Evolutionary conservation across 1,139 yeast species (phyloP).

Genomic region (Blastobotrys niveus): DNA sequence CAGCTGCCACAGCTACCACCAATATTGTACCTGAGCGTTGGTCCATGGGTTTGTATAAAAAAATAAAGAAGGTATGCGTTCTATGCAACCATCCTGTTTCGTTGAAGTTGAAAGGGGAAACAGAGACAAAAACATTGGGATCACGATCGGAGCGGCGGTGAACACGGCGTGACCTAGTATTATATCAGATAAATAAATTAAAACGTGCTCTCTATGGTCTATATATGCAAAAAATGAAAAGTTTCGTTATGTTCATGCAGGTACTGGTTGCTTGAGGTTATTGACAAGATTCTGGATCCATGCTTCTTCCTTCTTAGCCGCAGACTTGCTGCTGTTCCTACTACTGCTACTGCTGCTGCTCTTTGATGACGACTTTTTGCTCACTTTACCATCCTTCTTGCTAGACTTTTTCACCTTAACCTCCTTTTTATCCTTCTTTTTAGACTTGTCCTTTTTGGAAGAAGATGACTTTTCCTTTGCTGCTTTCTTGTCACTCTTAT

Average conservation of each 20-base stretch:
- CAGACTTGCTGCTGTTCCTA: not conserved
- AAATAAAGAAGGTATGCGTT: too few species aligned
- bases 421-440: conserved; percentile 11
- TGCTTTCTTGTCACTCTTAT: conserved; percentile 23
- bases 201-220: not conserved
- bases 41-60: conserved; percentile 4
- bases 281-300: conserved; percentile 17
- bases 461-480: conserved; percentile 11
- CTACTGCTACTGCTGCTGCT: not conserved
- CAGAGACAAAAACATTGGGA: not conserved
- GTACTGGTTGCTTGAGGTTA: conserved; percentile 12
- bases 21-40: conserved; percentile 5
- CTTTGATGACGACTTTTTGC: conserved; percentile 6
- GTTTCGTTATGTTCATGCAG: conserved; percentile 11
- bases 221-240: not conserved
- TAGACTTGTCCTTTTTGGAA: conserved; percentile 23
- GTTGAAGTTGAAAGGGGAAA: not conserved
- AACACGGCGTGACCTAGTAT: not conserved
- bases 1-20: conserved; percentile 11
- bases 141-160: not conserved
- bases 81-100: too few species aligned
- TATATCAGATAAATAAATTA: not conserved
- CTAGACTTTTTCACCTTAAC: conserved; percentile 23
- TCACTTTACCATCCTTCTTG: conserved; percentile 19
- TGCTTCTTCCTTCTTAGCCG: conserved; percentile 13